phyloP scores from a whole-genome alignment of 441 rosid species.

The Gossypium laxum region DNA sequence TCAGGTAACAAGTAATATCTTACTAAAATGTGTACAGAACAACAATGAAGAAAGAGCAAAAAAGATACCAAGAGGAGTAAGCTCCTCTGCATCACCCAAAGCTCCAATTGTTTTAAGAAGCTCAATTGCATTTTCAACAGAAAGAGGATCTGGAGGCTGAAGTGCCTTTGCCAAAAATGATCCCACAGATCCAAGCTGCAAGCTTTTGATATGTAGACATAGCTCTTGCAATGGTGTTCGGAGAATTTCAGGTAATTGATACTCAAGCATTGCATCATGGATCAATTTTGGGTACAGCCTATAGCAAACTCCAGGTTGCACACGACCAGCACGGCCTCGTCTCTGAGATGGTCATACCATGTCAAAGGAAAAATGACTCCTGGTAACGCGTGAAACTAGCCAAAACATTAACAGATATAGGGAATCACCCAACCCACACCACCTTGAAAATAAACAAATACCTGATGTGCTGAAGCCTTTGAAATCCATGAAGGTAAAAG shows the following conservation, averaged over 20 bases:
- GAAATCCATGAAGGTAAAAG: constrained; percentile 89
- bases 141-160: constrained; percentile 88
- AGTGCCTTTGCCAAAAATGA: constrained; percentile 87
- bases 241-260: constrained; percentile 86
- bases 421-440: not conserved
- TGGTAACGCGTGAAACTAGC: not conserved
- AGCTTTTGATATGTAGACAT: constrained; percentile 77
- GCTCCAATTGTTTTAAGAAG: constrained; percentile 88
- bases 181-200: constrained; percentile 78
- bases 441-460: constrained; percentile 22
- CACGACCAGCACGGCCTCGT: constrained; percentile 97
- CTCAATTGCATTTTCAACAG: constrained; percentile 90
- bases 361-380: not conserved
- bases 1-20: constrained; percentile 14
- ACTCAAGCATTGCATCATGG: constrained; percentile 62
- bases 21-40: constrained; percentile 8
- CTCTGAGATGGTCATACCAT: constrained; percentile 39
- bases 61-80: constrained; percentile 77
- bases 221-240: constrained; percentile 90
- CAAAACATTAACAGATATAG: not conserved
- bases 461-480: constrained; percentile 92
- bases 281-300: constrained; percentile 76
- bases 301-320: constrained; percentile 87
- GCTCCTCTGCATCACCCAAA: constrained; percentile 70
- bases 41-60: not conserved